A percentile compares a stretch with the other conserved stretches of the same genome.
Evolutionary conservation across 106 monocot species (phyloP).

Genomic region (Hemerocallis citrina): DNA sequence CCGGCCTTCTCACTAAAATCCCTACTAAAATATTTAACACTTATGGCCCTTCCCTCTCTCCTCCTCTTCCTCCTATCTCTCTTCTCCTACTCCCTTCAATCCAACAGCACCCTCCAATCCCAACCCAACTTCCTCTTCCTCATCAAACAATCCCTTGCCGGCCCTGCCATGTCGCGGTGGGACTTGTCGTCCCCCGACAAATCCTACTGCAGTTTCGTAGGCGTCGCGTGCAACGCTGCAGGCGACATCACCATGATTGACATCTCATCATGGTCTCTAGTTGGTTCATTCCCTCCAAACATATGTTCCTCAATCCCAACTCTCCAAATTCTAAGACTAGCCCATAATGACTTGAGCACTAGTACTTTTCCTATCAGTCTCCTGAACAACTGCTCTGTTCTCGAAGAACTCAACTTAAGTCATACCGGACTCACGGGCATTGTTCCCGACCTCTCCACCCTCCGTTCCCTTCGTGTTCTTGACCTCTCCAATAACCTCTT

Average conservation of each 20-base stretch:
- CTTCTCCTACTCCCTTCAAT: not conserved
- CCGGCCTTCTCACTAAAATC: too few relatives aligned
- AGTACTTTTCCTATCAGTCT: conserved; percentile 53
- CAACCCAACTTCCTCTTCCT: conserved; percentile 56
- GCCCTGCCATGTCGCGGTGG: conserved; percentile 46
- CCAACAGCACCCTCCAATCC: conserved; percentile 6
- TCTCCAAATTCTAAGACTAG: conserved; percentile 50
- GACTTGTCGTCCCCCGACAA: conserved; percentile 8
- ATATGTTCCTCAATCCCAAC: conserved; percentile 51
- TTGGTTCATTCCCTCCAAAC: conserved; percentile 51
- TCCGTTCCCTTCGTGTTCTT: conserved; percentile 39
- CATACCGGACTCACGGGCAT: conserved; percentile 39
- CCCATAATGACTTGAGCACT: conserved; percentile 35
- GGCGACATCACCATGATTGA: conserved; percentile 40
- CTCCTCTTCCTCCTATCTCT: not conserved
- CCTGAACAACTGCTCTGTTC: conserved; percentile 56
- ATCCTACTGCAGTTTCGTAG: conserved; percentile 44
- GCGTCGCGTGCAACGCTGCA: conserved; percentile 46
- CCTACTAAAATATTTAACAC: too few relatives aligned
- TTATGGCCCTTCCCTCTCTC: conserved; percentile 18
- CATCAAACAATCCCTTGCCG: conserved; percentile 53
- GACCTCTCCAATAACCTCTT: conserved; percentile 78
- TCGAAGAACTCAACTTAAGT: conserved; percentile 64
- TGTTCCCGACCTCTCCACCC: conserved; percentile 61
- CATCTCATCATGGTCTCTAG: conserved; percentile 52